Base-by-base conservation (phyloP, 1,139 yeast species). In the Zygotorulaspora mrakii region DNA sequence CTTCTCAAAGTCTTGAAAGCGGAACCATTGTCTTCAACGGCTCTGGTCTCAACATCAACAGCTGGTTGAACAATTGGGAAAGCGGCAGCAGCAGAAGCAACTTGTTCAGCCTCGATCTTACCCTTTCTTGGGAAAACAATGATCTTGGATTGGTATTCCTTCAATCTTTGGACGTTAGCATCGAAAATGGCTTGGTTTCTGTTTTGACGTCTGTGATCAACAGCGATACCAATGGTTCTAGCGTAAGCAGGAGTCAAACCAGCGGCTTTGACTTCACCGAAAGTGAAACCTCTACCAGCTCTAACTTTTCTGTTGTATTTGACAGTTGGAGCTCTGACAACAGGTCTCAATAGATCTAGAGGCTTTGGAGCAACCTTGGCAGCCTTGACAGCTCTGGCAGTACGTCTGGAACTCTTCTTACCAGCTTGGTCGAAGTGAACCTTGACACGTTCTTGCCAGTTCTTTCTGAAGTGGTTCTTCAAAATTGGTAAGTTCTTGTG, bases 391-490 rank as follows among this genome's bases (percentile, higher is more conserved):
- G 86, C 85, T 77, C 98, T 86, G 61, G 95, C 83, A 63, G 76
- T 77, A 79, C 98, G 85, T 82, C 98, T 87, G 59, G 94, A 79
- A 68, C 77, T 89, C 83, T 91, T 91, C 83, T 88, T 87, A 72
- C 97, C 97, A 67, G 97, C 95, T 79, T 91, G 97, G 89, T 89
- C 96, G 70, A 89, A 83, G 88, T 91, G 96, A 66, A 87, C 95
- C 74, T 79, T 86, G 80, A 91, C 99, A 72, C 98, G 87, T 76
- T 86, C 95, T 79, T 91, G 97, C 99, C 99, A 91, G 95, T 88
- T 91, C 86, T 91, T 91, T 80, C 94, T 82, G 87, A 85, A 85
- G 78, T 85, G 95, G 77, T 83, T 83, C 80, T 83, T 84, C 77
- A 82, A 88, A 79, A 89, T 77, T 82, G 96, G 95, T 71, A 83